Base-by-base conservation (phyloP, 306 rosid genomes). In the Biancaea sappan region DNA sequence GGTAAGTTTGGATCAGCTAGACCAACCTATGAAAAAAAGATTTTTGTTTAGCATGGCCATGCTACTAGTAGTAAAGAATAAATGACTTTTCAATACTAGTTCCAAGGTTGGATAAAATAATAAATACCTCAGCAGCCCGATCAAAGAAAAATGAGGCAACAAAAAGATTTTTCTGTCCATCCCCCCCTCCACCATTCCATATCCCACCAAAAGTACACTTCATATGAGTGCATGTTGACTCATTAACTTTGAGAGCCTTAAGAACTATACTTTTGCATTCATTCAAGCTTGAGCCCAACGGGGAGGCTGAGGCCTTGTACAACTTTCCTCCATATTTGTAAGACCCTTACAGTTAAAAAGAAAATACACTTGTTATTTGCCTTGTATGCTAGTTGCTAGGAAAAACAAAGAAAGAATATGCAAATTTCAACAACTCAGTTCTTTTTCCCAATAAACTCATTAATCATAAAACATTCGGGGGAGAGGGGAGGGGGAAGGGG, bases 71-170 rank as follows among this genome's bases (percentile, higher is more conserved):
- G 28, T 24, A 69, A 31, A 71, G 10, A 24, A 35, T 31, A 73
- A 19, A 14, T 25, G 32, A 51, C 26, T 12, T 41, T 24, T 61
- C 54, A 14, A 8, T 40, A 46, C 8, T 10, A 70, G 76, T 41
- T 57, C 76, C 34, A 61, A 54, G 18, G 19, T 68, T 40, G 47
- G 72, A 43, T 12, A 66, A 15, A 68, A 29, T 44, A 35, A 74
- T 32, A 21, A 50, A 52, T 90, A 93, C 98, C 93, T 93, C 92
- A 19, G 93, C 96, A 13, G 98, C 98, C 75, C 98, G 88, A 81
- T 93, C 98, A 64, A 89, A 93, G 97, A 93, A 93, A 89, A 93
- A 93, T 19, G 98, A 93, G 74, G 98, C 97, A n/a, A 93, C 93
- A 50, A 91, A 93, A 64, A 93, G 90, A 35, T 93, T 87, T 79